Evolutionary conservation across 352 stramenopile species (phyloP).

Genomic region (Phytophthora citricola): DNA sequence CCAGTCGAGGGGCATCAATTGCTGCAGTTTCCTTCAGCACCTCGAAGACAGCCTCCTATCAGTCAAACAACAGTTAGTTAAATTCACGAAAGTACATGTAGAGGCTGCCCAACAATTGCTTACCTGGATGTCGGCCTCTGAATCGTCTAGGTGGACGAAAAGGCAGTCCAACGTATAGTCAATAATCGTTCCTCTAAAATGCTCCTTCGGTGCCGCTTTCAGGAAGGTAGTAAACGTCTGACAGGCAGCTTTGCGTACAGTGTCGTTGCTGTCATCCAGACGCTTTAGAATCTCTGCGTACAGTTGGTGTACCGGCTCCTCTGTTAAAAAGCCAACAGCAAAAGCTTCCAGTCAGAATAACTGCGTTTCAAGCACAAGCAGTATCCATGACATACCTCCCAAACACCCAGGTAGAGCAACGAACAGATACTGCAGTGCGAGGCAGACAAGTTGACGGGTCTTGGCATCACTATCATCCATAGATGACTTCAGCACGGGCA

Average conservation of each 20-base stretch:
- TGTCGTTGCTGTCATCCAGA: constrained; percentile 92
- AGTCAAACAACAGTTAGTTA: constrained; percentile 11
- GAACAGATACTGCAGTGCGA: constrained; percentile 90
- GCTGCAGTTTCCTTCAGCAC: constrained; percentile 72
- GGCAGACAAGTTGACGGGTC: constrained; percentile 87
- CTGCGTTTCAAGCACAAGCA: background rate
- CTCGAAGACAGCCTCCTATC: constrained; percentile 68
- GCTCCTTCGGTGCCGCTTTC: constrained; percentile 78
- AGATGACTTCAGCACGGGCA: constrained; percentile 89
- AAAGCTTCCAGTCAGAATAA: constrained; percentile 11
- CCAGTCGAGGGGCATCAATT: constrained; percentile 62
- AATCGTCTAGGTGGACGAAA: constrained; percentile 92
- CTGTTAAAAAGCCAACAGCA: constrained; percentile 38
- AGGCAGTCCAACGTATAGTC: constrained; percentile 92
- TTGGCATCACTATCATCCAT: constrained; percentile 90
- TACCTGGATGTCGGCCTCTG: constrained; percentile 87
- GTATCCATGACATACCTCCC: constrained; percentile 47
- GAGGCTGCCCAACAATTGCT: constrained; percentile 1
- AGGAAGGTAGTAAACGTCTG: constrained; percentile 90
- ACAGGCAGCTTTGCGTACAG: constrained; percentile 87
- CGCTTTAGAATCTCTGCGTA: constrained; percentile 94
- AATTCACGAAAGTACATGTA: background rate
- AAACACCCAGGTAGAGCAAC: constrained; percentile 80
- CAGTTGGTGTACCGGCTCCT: constrained; percentile 91
- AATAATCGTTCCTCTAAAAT: constrained; percentile 91